Percentiles rank a stretch among this genome's conserved stretches.
Conservation (phyloP, 345 rosid genomes). For the Litchi chinensis region DNA sequence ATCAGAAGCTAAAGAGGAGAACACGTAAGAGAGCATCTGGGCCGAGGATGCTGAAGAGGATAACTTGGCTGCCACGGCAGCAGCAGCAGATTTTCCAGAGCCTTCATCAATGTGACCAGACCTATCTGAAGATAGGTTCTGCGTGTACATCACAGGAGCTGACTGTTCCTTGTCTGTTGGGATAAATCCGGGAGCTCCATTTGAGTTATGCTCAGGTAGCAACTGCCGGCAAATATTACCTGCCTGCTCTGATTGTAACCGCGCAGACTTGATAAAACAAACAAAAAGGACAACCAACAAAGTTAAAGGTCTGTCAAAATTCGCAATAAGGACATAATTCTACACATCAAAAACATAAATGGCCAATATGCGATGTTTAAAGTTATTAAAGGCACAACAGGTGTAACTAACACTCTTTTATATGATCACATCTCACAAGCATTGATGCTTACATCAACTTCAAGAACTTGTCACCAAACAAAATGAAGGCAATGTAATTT, state of each 20-base stretch:
- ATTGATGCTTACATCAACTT: neutral
- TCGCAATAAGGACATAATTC: neutral
- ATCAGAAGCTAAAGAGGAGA: constrained; percentile 91
- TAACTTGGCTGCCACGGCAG: constrained; percentile 77
- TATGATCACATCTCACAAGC: neutral
- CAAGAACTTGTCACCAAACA: neutral
- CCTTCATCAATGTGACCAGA: constrained; percentile 36
- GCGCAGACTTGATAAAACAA: constrained; percentile 35
- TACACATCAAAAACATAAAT: neutral
- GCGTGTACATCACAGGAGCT: constrained; percentile 39
- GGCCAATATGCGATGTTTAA: neutral
- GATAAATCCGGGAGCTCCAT: constrained; percentile 33
- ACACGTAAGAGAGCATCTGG: constrained; percentile 90
- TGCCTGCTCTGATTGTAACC: constrained; percentile 35
- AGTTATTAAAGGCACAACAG: neutral
- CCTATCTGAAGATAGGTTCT: constrained; percentile 36
- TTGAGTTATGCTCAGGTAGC: constrained; percentile 28
- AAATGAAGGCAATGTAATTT: neutral
- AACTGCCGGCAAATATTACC: constrained; percentile 29
- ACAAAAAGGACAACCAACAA: neutral
- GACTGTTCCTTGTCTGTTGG: constrained; percentile 39
- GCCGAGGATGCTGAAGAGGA: constrained; percentile 93
- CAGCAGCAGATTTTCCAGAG: constrained; percentile 45
- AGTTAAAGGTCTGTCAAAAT: neutral
- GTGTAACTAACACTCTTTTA: neutral